A percentile compares a stretch with the other conserved stretches of the same genome.
phyloP scores from a whole-genome alignment of 371 early-diverging fungal species.

The Mycotypha africana region DNA sequence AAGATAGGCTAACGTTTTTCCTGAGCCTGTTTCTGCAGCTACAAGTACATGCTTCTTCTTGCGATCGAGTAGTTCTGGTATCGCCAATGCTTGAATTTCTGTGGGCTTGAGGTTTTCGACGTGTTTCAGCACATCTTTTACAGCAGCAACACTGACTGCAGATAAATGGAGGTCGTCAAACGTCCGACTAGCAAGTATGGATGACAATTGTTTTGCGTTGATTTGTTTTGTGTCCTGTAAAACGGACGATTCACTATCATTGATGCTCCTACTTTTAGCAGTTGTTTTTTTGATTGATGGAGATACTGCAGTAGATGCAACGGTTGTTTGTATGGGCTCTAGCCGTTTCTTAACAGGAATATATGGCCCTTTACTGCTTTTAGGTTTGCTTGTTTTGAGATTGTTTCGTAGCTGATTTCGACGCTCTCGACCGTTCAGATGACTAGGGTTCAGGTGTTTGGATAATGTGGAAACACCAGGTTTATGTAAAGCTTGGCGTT shows the following conservation, averaged over 20 bases:
- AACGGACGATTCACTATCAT: not conserved
- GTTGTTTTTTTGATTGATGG: not conserved
- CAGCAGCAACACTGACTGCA: slow-evolving; percentile 33
- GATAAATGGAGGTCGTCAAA: slow-evolving; percentile 60
- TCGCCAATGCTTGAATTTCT: slow-evolving; percentile 87
- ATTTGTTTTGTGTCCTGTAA: slow-evolving; percentile 6
- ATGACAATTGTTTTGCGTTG: slow-evolving; percentile 30
- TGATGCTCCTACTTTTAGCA: not conserved
- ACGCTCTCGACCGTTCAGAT: slow-evolving; percentile 38
- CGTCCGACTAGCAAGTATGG: slow-evolving; percentile 34
- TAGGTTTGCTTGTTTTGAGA: slow-evolving; percentile 18
- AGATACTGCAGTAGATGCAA: too few species aligned
- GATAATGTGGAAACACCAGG: slow-evolving; percentile 42
- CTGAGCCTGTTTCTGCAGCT: slow-evolving; percentile 97
- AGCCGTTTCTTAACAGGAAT: slow-evolving; percentile 44
- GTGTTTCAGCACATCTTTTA: slow-evolving; percentile 34
- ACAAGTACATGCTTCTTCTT: slow-evolving; percentile 61
- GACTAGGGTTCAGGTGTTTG: slow-evolving; percentile 44
- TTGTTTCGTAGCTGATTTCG: slow-evolving; percentile 27
- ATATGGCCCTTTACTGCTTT: slow-evolving; percentile 21
- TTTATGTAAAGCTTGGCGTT: slow-evolving; percentile 31
- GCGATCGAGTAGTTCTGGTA: slow-evolving; percentile 66
- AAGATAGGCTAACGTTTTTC: slow-evolving; percentile 98
- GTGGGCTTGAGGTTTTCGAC: slow-evolving; percentile 64
- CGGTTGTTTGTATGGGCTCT: slow-evolving; percentile 19